Evolutionary conservation across 208 protist species (phyloP).

Genomic region (Trypanosoma mega): DNA sequence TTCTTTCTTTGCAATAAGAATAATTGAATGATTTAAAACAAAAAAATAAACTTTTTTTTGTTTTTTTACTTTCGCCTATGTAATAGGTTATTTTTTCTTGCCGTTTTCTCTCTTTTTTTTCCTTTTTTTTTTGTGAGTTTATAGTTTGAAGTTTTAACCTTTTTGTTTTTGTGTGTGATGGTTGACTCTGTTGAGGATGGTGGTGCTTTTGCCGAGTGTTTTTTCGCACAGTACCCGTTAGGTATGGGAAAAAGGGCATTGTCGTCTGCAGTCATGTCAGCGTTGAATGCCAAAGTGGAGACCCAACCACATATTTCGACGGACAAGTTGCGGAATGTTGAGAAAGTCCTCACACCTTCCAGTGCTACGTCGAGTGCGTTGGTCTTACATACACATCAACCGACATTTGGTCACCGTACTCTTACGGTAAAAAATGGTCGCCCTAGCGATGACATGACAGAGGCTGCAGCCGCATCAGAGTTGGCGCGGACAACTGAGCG

Average conservation of each 20-base stretch:
- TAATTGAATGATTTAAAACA: no score
- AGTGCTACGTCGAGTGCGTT: no score
- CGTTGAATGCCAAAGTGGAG: background rate
- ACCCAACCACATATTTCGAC: background rate
- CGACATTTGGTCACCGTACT: no score
- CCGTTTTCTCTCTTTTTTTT: no score
- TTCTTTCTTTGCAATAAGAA: no score
- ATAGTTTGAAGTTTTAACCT: slow-evolving; percentile 10
- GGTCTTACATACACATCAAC: no score
- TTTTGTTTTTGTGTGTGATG: slow-evolving; percentile 17
- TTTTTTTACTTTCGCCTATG: no score
- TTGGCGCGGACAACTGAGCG: slow-evolving; percentile 34
- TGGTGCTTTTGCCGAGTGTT: slow-evolving; percentile 64
- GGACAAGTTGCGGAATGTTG: no score
- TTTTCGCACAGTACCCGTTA: slow-evolving; percentile 61
- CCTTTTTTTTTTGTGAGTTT: slow-evolving; percentile 17
- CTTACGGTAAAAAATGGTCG: no score
- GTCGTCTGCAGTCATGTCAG: slow-evolving; percentile 6
- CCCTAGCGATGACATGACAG: background rate
- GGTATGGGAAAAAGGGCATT: slow-evolving; percentile 38
- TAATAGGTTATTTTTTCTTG: no score
- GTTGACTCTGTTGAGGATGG: slow-evolving; percentile 33
- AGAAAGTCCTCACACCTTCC: no score
- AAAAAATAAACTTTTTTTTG: no score
- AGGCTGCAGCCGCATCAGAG: background rate